Base-by-base conservation (phyloP, 495 filamentous ascomycete genomes). In the Xylaria palmicola region DNA sequence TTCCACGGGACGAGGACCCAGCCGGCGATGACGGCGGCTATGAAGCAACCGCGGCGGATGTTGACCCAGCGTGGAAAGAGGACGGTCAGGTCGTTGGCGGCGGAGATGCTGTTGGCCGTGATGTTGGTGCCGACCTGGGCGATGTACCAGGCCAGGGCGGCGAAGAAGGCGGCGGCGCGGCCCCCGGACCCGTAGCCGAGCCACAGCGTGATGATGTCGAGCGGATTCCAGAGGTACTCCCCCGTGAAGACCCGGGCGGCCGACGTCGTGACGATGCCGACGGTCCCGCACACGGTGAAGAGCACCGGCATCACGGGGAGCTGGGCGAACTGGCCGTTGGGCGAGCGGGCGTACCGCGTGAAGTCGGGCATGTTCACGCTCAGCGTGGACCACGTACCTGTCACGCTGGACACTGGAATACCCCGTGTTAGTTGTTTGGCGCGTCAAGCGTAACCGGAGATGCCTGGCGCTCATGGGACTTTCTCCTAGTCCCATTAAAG, bases 1-100 rank as follows among this genome's bases (percentile, higher is more conserved):
- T 85, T 87, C 85, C 85, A 88, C 3, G 84, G 85, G 0, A 84
- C 82, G 6, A 85, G 72, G 20, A 77, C 82, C 83, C 83, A 85
- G 53, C 77, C 76, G 8, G 72, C 76, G 45, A 85, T 65, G 41
- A 85, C 65, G 4, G 81, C 79, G 24, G 79, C 78, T 59, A 86
- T 72, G 24, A 86, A 66, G 39, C 77, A 80, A 15, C 83, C 85
- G 15, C 85, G 77, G 19, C 72, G 69, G 54, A 86, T 86, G 68
- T 87, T 84, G 50, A 87, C 74, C 69, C 83, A 86, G 30, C 73
- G 73, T 10, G 85, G 85, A 65, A 80, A 83, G 32, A 86, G 74
- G 12, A 81, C 81, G 0, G 81, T 81, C 29, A 88, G 68, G 60
- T 88, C 84, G 66, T 87, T 88, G 49, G 81, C 80, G 45, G 81